phyloP scores from a whole-genome alignment of 305 asterid species.

The Fraxinus greggii region DNA sequence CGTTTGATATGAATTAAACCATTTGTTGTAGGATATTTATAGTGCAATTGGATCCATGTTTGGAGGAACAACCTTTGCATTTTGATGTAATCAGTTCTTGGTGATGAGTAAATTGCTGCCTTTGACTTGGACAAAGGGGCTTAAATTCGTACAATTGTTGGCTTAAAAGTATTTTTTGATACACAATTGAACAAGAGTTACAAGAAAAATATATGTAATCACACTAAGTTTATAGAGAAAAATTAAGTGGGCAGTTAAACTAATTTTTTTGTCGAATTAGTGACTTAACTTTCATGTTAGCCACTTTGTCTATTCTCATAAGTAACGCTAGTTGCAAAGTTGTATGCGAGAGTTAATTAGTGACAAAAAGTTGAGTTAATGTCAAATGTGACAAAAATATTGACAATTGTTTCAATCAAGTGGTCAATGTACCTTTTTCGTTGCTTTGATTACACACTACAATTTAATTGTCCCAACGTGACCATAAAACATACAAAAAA shows the following conservation, averaged over 20 bases:
- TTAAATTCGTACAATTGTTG: not conserved
- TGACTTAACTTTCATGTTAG: not conserved
- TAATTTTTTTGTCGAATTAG: no score
- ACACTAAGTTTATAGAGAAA: not conserved
- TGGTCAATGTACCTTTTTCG: not conserved
- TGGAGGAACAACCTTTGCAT: not conserved
- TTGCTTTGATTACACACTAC: no score
- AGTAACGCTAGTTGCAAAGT: not conserved
- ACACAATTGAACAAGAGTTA: not conserved
- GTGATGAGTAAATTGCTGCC: constrained; percentile 31
- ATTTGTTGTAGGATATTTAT: constrained; percentile 11
- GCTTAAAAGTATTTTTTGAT: not conserved
- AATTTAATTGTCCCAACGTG: not conserved
- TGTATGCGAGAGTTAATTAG: not conserved
- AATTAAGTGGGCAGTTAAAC: no score
- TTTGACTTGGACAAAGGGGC: constrained; percentile 19
- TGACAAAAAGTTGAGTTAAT: not conserved
- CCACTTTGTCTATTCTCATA: not conserved
- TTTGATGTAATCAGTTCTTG: not conserved
- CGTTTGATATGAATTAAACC: not conserved
- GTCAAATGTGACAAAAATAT: not conserved
- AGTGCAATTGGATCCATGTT: not conserved
- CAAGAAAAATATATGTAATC: not conserved
- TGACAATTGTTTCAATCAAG: no score
- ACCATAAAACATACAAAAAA: not conserved